These are phyloP conservation scores for Fusarium lyarnte DNA, from an alignment of 2,329 filamentous ascomycete species.

Conservation along the genomic window DNA sequence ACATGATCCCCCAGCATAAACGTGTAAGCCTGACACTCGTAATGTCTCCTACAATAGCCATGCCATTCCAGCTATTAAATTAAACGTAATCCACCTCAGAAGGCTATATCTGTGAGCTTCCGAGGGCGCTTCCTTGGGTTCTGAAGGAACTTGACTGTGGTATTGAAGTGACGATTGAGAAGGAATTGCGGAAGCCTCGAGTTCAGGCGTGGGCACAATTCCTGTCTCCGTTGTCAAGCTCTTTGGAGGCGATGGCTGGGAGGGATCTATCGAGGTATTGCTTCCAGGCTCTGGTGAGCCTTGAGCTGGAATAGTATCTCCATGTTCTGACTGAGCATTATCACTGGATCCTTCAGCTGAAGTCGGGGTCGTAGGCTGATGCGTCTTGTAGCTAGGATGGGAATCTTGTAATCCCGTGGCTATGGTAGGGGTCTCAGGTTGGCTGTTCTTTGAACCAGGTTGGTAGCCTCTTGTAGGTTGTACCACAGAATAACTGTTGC, in stretches of 20 bases:
- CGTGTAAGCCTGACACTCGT: no score
- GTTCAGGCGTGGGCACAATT: rapidly evolving
- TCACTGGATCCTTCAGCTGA: not conserved
- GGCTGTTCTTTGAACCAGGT: not conserved
- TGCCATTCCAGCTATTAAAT: no score
- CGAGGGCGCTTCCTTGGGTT: not conserved
- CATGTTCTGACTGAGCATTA: not conserved
- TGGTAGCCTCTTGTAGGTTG: not conserved
- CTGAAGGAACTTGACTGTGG: not conserved
- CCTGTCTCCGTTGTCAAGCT: not conserved
- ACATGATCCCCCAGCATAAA: no score
- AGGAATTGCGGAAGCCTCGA: not conserved
- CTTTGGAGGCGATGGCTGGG: not conserved
- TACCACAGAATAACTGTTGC: rapidly evolving
- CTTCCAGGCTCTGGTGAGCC: rapidly evolving
- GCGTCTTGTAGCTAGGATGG: not conserved
- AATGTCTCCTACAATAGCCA: no score
- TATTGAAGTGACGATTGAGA: not conserved
- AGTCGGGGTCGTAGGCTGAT: not conserved
- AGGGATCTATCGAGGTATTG: rapidly evolving
- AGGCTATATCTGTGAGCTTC: not conserved
- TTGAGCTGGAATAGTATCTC: not conserved
- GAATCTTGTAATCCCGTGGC: not conserved
- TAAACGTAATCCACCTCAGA: no score
- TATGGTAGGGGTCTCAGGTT: rapidly evolving